Conservation (phyloP, 2,329 filamentous ascomycete genomes). For the Cercospora nicotianae region DNA sequence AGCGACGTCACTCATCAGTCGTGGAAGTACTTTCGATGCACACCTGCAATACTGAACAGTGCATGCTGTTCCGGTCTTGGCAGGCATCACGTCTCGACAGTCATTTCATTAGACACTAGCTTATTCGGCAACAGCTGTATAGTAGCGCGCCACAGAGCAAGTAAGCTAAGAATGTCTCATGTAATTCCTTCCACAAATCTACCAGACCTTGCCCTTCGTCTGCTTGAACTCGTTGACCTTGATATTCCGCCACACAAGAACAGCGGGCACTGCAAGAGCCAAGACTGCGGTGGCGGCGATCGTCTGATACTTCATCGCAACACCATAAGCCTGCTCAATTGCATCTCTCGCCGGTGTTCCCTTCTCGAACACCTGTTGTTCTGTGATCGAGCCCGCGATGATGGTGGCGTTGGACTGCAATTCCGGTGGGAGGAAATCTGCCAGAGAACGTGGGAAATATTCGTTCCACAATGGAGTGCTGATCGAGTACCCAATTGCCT, state of each 20-base stretch:
- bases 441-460: conserved; percentile 2
- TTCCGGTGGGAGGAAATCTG: neutral
- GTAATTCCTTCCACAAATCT: neutral
- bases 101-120: neutral
- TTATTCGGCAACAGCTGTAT: neutral
- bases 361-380: conserved; percentile 44
- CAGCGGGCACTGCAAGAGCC: conserved; percentile 32
- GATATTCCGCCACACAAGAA: conserved; percentile 38
- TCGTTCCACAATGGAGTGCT: conserved; percentile 12
- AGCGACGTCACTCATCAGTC: neutral
- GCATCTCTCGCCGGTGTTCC: conserved; percentile 46
- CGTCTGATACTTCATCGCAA: conserved; percentile 47
- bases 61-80: neutral
- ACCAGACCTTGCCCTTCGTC: conserved; percentile 39
- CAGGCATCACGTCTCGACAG: neutral
- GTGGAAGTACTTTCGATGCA: neutral
- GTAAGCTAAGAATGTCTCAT: too few relatives aligned
- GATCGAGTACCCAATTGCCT: conserved; percentile 10
- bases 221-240: conserved; percentile 40
- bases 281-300: conserved; percentile 40
- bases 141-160: too few relatives aligned
- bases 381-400: conserved; percentile 1
- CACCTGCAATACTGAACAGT: neutral
- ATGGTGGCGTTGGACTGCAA: neutral
- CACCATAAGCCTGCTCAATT: conserved; percentile 50